Percentiles rank a stretch among this genome's conserved stretches.
These are phyloP conservation scores for Calonectria multiphialidica DNA, from an alignment of 2,329 filamentous ascomycete genomes.

Conservation along the genomic window DNA sequence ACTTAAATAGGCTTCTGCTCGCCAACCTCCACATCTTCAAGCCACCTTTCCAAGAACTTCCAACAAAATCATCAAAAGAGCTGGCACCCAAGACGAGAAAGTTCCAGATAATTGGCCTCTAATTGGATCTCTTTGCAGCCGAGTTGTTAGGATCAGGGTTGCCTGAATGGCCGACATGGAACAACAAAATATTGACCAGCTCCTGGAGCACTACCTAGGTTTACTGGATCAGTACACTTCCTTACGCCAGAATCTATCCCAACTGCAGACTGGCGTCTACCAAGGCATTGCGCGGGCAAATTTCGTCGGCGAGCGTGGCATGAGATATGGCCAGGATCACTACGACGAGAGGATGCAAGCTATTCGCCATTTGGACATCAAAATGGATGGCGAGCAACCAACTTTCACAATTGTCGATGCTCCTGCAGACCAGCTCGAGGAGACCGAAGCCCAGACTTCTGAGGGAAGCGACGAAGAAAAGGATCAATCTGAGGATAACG, in stretches of 20 bases:
- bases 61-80: neutral
- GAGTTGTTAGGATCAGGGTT: neutral
- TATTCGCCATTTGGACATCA: slow-evolving; percentile 54
- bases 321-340: slow-evolving; percentile 76
- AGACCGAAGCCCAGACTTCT: neutral
- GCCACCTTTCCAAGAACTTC: neutral
- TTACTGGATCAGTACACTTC: slow-evolving; percentile 76
- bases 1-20: slow-evolving; percentile 27
- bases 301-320: slow-evolving; percentile 73
- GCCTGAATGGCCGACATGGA: slow-evolving; percentile 29
- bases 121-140: neutral
- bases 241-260: slow-evolving; percentile 66
- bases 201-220: slow-evolving; percentile 74
- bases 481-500: slow-evolving; percentile 19
- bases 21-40: slow-evolving; percentile 6
- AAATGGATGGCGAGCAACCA: slow-evolving; percentile 26
- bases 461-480: slow-evolving; percentile 11
- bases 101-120: neutral
- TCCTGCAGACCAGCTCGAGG: slow-evolving; percentile 15
- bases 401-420: slow-evolving; percentile 33
- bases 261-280: slow-evolving; percentile 67
- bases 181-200: slow-evolving; percentile 66
- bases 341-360: slow-evolving; percentile 83
- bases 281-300: slow-evolving; percentile 79
- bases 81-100: neutral